These are phyloP conservation scores for Vitis cinerea DNA, from an alignment of 164 flowering plant genomes.

Conservation along the genomic window DNA sequence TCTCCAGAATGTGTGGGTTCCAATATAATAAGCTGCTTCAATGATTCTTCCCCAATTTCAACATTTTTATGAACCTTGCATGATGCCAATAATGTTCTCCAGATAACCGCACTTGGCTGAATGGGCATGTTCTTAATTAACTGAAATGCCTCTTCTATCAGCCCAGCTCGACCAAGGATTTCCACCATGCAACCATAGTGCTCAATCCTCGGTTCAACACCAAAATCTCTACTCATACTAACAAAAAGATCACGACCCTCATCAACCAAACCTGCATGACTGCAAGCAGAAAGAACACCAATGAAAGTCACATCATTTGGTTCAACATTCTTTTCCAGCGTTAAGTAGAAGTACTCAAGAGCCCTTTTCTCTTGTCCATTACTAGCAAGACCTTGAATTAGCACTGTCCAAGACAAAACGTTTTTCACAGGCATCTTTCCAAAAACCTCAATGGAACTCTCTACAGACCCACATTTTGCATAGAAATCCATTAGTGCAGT, in stretches of 20 bases:
- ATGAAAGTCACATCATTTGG: constrained; percentile 49
- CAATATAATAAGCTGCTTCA: constrained; percentile 24
- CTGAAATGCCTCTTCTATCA: constrained; percentile 42
- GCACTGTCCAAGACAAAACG: constrained; percentile 44
- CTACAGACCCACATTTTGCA: constrained; percentile 45
- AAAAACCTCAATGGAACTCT: constrained; percentile 37
- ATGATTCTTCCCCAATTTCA: constrained; percentile 36
- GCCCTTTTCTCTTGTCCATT: constrained; percentile 40
- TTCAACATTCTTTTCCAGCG: constrained; percentile 23
- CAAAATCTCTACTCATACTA: constrained; percentile 40
- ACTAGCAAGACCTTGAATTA: constrained; percentile 43
- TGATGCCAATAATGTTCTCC: constrained; percentile 48
- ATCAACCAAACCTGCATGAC: constrained; percentile 47
- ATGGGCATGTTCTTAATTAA: constrained; percentile 44
- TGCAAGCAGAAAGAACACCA: constrained; percentile 49
- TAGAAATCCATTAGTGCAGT: constrained; percentile 48
- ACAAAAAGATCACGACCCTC: constrained; percentile 33
- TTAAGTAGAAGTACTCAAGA: constrained; percentile 28
- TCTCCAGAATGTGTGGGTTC: constrained; percentile 44
- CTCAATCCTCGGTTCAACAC: constrained; percentile 44
- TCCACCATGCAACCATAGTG: constrained; percentile 59
- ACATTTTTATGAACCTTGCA: constrained; percentile 45
- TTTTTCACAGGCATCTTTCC: constrained; percentile 32
- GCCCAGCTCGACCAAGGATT: constrained; percentile 48
- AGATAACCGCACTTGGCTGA: constrained; percentile 39